These are phyloP conservation scores for Podospora bellae-mahoneyi DNA, from an alignment of 495 filamentous ascomycete species.

Conservation along the genomic window DNA sequence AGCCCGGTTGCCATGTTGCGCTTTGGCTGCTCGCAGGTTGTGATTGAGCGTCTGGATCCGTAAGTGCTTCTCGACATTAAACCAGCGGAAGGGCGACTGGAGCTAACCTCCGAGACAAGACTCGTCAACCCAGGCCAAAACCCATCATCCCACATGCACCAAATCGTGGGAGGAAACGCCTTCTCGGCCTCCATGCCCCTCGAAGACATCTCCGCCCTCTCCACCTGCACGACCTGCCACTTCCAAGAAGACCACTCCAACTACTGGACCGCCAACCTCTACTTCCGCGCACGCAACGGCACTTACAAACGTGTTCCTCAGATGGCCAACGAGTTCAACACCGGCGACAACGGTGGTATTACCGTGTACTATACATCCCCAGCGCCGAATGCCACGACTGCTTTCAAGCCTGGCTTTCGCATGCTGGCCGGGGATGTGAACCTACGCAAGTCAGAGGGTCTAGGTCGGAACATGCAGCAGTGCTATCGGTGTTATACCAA, in stretches of 20 bases:
- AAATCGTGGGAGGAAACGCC: constrained; percentile 28
- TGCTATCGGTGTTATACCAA: neutral
- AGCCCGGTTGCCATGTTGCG: constrained; percentile 45
- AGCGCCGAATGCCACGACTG: constrained; percentile 39
- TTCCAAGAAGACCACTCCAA: constrained; percentile 41
- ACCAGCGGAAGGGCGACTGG: no score
- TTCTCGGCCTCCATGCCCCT: constrained; percentile 26
- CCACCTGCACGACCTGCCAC: constrained; percentile 37
- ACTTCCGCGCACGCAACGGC: constrained; percentile 40
- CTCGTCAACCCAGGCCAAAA: constrained; percentile 26
- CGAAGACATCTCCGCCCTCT: constrained; percentile 30
- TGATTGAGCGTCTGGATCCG: constrained; percentile 29
- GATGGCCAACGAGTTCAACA: constrained; percentile 20
- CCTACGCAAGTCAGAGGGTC: constrained; percentile 28
- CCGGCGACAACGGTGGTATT: constrained; percentile 35
- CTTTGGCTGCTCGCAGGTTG: constrained; percentile 51
- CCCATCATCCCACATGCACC: constrained; percentile 29
- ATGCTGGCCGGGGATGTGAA: constrained; percentile 67
- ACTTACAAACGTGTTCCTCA: constrained; percentile 39
- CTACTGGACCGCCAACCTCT: constrained; percentile 45
- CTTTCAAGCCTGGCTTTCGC: constrained; percentile 57
- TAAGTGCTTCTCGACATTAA: neutral
- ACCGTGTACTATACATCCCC: constrained; percentile 44
- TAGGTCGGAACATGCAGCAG: constrained; percentile 36
- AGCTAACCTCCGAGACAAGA: constrained; percentile 1